Conservation (phyloP, 352 stramenopile genomes). For the Phytopythium cucurbitacearum region DNA sequence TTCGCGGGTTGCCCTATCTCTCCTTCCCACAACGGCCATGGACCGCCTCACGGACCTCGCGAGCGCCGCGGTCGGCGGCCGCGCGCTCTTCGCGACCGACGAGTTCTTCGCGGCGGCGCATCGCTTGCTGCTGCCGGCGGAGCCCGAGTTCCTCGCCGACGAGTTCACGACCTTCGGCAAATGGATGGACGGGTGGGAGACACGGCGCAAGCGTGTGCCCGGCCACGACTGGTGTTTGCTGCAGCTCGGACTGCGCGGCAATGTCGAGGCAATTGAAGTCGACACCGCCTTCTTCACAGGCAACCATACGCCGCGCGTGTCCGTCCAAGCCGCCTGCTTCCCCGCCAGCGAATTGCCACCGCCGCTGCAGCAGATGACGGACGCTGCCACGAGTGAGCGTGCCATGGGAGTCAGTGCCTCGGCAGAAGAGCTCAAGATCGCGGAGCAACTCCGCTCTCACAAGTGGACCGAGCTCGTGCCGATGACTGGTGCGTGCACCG, state of each 20-base stretch:
- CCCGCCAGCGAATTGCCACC: slow-evolving; percentile 13
- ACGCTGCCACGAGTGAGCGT: slow-evolving; percentile 33
- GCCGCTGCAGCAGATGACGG: slow-evolving; percentile 37
- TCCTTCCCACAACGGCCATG: neutral
- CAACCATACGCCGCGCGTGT: slow-evolving; percentile 87
- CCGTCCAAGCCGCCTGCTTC: slow-evolving; percentile 77
- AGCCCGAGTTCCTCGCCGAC: slow-evolving; percentile 87
- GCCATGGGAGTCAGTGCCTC: slow-evolving; percentile 51
- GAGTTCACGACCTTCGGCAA: slow-evolving; percentile 92
- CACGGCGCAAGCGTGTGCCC: slow-evolving; percentile 80
- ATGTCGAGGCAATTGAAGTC: slow-evolving; percentile 65
- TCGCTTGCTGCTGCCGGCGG: slow-evolving; percentile 66
- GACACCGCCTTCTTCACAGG: slow-evolving; percentile 95
- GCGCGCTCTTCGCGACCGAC: slow-evolving; percentile 90
- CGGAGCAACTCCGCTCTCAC: slow-evolving; percentile 42
- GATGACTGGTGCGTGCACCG: slow-evolving; percentile 15
- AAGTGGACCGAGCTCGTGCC: slow-evolving; percentile 69
- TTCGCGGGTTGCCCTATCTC: slow-evolving; percentile 12
- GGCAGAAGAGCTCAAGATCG: slow-evolving; percentile 30
- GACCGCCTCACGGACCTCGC: slow-evolving; percentile 62
- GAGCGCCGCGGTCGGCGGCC: slow-evolving; percentile 43
- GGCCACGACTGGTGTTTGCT: slow-evolving; percentile 92
- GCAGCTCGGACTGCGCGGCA: slow-evolving; percentile 74
- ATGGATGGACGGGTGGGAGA: slow-evolving; percentile 97
- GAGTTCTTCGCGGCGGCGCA: slow-evolving; percentile 91